Evolutionary conservation across 1,139 yeast species (phyloP), one percentile per base, ranked within the genome.

Genomic region (Kodamaea sp.): DNA sequence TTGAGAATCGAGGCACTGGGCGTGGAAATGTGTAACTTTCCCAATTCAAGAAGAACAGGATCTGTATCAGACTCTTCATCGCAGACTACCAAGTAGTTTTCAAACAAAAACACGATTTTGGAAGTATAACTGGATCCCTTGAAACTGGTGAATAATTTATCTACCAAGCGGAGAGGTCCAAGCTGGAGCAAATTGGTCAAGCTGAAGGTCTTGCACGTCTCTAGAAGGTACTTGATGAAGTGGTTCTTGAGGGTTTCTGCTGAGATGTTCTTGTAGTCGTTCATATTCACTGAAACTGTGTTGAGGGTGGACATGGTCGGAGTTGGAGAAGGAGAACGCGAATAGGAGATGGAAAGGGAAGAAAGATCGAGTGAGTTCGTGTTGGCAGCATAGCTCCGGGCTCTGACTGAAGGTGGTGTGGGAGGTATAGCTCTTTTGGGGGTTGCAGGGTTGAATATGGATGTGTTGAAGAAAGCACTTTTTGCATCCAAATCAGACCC

Each of bases 101-200:
- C 56, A 45, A 70, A 70, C 3, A 70, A 47, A 37, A 59, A 70
- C 12, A 60, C 60, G 2, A 50, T 50, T 13, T 43, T 50, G 2
- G 35, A 25, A 12, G 31, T 29, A 32, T 45, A 53, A 2, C 15
- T 13, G 4, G 21, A 14, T 5, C 38, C 40, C 12, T 45, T 42
- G n/a, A 26, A 35, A 26, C 52, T 44, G 1, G 61, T 59, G 4
- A 46, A 39, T 12, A 70, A 46, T 10, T 44, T 43, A 45, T 70
- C 76, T 4, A 63, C 74, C 13, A 69, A 49, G 22, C 74, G 50
- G 27, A 70, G 52, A 6, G 51, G 44, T 0, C 76, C 76, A 26
- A 67, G 47, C 11, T 51, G 53, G 5, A 58, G 52, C 27, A 69
- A 43, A 8, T 48, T 44, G 14, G 59, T 50, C 21, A 65, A 45